These are phyloP conservation scores for Candida albicans DNA, from an alignment of 1,139 yeast species.

Conservation along the genomic window DNA sequence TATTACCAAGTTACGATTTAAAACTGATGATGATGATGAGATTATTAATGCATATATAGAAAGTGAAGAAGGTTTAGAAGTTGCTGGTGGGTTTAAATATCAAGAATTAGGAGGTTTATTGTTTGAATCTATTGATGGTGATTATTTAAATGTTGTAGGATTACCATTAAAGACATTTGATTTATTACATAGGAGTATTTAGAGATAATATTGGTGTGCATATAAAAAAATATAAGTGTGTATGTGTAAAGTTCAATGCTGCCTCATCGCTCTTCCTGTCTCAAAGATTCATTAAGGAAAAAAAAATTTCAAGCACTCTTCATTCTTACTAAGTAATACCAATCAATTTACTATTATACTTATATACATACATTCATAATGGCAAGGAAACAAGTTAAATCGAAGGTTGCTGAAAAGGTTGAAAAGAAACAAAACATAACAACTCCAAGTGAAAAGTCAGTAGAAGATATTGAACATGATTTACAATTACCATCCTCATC, in stretches of 20 bases:
- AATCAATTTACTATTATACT: neutral
- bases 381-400: neutral
- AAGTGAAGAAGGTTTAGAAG: slow-evolving; percentile 72
- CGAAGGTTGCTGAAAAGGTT: slow-evolving; percentile 1
- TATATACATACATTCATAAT: neutral
- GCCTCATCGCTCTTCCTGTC: too few relatives aligned
- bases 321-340: neutral
- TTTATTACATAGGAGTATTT: slow-evolving; percentile 26
- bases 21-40: slow-evolving; percentile 49
- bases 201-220: neutral
- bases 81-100: slow-evolving; percentile 91
- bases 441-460: slow-evolving; percentile 18
- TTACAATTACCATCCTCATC: slow-evolving; percentile 34
- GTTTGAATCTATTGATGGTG: slow-evolving; percentile 68
- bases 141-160: slow-evolving; percentile 87
- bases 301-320: neutral
- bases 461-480: slow-evolving; percentile 31
- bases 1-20: slow-evolving; percentile 30
- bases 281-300: too few relatives aligned
- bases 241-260: too few relatives aligned
- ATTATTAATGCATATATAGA: slow-evolving; percentile 61
- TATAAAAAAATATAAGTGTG: too few relatives aligned
- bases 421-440: neutral
- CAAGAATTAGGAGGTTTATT: slow-evolving; percentile 73
- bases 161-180: slow-evolving; percentile 65